These are phyloP conservation scores for Fraxinus xanthoxyloides DNA, from an alignment of 305 asterid species.

Conservation along the genomic window DNA sequence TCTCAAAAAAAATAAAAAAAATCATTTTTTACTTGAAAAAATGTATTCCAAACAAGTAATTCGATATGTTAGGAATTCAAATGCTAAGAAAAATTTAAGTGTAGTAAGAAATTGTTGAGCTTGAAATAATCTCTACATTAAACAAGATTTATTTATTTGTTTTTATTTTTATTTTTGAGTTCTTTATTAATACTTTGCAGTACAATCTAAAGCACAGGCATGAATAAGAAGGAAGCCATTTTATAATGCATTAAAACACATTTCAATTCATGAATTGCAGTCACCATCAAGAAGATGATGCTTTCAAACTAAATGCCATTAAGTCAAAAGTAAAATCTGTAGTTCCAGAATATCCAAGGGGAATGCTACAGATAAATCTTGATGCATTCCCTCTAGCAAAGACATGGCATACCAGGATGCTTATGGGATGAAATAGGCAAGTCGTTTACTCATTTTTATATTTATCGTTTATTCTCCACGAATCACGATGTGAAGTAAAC, in stretches of 20 bases:
- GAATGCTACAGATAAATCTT: neutral
- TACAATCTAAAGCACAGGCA: neutral
- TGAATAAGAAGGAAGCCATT: neutral
- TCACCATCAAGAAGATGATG: neutral
- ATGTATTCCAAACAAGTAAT: neutral
- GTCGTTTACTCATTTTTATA: neutral
- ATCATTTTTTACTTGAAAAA: neutral
- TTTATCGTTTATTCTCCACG: neutral
- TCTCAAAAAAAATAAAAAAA: too few relatives aligned
- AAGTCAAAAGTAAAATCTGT: neutral
- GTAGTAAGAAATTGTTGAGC: neutral
- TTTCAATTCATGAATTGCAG: neutral
- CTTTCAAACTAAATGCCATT: neutral
- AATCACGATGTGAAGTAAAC: neutral
- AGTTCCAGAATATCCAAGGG: neutral
- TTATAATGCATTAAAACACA: neutral
- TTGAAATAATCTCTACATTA: neutral
- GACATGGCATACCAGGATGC: neutral
- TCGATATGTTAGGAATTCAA: neutral
- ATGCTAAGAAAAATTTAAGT: neutral
- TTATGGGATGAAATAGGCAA: neutral
- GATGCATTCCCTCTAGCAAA: neutral
- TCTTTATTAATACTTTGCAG: too few relatives aligned
- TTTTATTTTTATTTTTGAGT: too few relatives aligned
- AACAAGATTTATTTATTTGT: too few relatives aligned